phyloP scores from a whole-genome alignment of 2,329 filamentous ascomycete genomes.

The Sphaerulina populicola region DNA sequence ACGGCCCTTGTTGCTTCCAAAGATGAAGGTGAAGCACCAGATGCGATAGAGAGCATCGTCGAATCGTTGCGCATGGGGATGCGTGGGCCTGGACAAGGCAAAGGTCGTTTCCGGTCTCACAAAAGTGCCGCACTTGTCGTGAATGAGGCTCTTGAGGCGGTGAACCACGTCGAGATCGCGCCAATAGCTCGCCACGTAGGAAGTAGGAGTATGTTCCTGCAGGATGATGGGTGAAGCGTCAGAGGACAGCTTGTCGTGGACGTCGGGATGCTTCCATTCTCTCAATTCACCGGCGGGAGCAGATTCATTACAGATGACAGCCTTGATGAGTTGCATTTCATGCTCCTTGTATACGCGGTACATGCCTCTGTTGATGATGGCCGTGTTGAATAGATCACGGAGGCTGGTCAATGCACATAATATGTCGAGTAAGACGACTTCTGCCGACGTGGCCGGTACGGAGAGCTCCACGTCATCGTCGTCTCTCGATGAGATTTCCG shows the following conservation, averaged over 20 bases:
- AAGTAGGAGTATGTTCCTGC: constrained; percentile 44
- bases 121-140: constrained; percentile 49
- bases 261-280: constrained; percentile 49
- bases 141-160: constrained; percentile 49
- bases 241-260: constrained; percentile 34
- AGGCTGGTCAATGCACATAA: constrained; percentile 43
- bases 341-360: constrained; percentile 51
- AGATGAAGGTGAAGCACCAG: constrained; percentile 58
- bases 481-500: neutral
- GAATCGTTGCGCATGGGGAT: constrained; percentile 42
- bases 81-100: constrained; percentile 44
- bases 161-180: constrained; percentile 48
- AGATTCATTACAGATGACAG: constrained; percentile 46
- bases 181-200: constrained; percentile 46
- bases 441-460: constrained; percentile 30
- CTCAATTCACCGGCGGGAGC: constrained; percentile 53
- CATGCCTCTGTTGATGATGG: constrained; percentile 49
- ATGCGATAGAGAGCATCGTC: constrained; percentile 58
- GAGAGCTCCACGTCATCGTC: neutral
- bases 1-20: constrained; percentile 50
- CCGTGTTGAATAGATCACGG: constrained; percentile 49
- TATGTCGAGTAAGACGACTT: constrained; percentile 47
- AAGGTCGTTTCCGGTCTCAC: constrained; percentile 49
- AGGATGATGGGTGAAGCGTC: constrained; percentile 33
- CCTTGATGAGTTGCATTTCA: constrained; percentile 48